A percentile compares a stretch with the other conserved stretches of the same genome.
Evolutionary conservation across 306 rosid genomes (phyloP).

Genomic region (Delonix regia): DNA sequence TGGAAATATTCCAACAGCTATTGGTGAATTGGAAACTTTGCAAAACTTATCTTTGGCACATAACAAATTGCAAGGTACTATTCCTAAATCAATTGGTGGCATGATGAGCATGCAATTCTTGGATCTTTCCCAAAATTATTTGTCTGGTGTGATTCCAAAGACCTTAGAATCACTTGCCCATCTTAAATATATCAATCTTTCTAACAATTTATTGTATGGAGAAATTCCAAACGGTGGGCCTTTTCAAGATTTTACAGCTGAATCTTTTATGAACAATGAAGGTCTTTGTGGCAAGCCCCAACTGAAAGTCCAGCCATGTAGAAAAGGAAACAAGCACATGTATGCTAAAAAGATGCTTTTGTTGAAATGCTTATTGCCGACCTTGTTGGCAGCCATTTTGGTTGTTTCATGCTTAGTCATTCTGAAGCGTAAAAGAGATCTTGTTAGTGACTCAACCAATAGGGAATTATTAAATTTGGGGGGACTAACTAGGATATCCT

Average conservation of each 20-base stretch:
- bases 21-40: too few relatives aligned
- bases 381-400: conserved; percentile 11
- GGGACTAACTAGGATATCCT: conserved; percentile 12
- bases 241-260: too few relatives aligned
- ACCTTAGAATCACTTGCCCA: conserved; percentile 35
- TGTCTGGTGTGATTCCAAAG: conserved; percentile 38
- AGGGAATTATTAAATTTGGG: background rate
- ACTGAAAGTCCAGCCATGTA: conserved; percentile 38
- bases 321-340: conserved; percentile 8
- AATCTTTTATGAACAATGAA: conserved; percentile 38
- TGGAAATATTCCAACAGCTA: too few relatives aligned
- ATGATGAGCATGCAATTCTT: too few relatives aligned
- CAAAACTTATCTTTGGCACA: too few relatives aligned
- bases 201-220: too few relatives aligned
- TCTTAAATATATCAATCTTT: conserved; percentile 35
- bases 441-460: background rate
- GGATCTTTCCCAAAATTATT: conserved; percentile 20
- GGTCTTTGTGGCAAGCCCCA: conserved; percentile 39
- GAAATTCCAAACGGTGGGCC: too few relatives aligned
- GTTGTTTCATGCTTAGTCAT: conserved; percentile 10
- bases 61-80: too few relatives aligned
- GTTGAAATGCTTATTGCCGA: conserved; percentile 23
- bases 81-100: too few relatives aligned
- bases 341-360: background rate
- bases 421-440: background rate